Evolutionary conservation across 257 asterid species (phyloP).

Genomic region (Nicotiana otophora): DNA sequence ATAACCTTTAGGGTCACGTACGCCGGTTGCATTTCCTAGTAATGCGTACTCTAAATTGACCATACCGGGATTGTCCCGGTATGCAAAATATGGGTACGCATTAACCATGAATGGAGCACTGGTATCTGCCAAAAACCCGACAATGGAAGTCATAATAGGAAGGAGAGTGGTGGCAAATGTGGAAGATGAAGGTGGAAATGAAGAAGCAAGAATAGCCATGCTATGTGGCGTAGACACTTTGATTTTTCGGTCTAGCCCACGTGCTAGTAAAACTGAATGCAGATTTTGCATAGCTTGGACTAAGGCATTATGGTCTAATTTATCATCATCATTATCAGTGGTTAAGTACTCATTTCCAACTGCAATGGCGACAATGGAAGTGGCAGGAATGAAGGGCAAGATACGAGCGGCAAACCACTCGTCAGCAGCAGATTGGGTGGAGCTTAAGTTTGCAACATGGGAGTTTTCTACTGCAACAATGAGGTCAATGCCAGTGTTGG

Average conservation of each 20-base stretch:
- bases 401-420: constrained; percentile 44
- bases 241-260: constrained; percentile 50
- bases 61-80: constrained; percentile 34
- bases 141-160: constrained; percentile 48
- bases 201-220: constrained; percentile 58
- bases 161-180: constrained; percentile 46
- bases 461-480: constrained; percentile 49
- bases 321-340: constrained; percentile 20
- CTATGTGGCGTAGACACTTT: constrained; percentile 59
- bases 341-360: constrained; percentile 66
- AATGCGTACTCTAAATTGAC: constrained; percentile 39
- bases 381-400: constrained; percentile 52
- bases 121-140: constrained; percentile 44
- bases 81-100: constrained; percentile 67
- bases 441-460: constrained; percentile 39
- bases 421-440: constrained; percentile 32
- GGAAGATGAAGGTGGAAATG: constrained; percentile 61
- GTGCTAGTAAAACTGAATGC: constrained; percentile 33
- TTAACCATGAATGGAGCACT: constrained; percentile 58
- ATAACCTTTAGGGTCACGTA: constrained; percentile 42
- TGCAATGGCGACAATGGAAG: constrained; percentile 45
- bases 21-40: constrained; percentile 35
- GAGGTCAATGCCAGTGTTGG: constrained; percentile 61
- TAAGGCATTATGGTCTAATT: constrained; percentile 36
- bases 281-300: constrained; percentile 49